Evolutionary conservation across 805 yeast genomes (phyloP), one percentile per base, ranked within the genome.

Genomic region (Lipomyces spencermartinsiae): DNA sequence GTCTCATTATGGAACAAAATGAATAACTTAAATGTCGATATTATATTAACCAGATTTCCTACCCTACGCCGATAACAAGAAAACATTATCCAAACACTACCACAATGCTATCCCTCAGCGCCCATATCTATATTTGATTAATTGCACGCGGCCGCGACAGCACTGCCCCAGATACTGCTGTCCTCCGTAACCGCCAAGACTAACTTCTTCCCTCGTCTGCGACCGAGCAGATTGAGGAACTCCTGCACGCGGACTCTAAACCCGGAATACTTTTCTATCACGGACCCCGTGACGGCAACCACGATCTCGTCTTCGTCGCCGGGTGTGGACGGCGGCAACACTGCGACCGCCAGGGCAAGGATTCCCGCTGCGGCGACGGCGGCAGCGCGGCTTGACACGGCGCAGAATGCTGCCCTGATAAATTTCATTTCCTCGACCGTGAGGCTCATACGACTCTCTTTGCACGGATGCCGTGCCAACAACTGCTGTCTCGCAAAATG

Each of bases 371-470:
- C 79, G 22, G 77, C 69, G 35, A 75, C 57, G 10, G 80, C 79
- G 6, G 79, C 77, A 10, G 79, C 76, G 9, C 80, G 73, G 55
- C 73, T 69, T 33, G 80, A 76, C 22, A 78, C 78, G 33, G 75
- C 69, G 43, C 57, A 59, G 59, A 76, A 69, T n/a, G 75, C 71
- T 6, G 71, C 63, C 56, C 70, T 65, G 43, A 77, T 71, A 57
- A 67, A 67, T 19, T 64, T 61, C 54, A 77, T 62, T 43, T 76
- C 78, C 35, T 51, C 62, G 49, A 69, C 68, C 10, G 73, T 43
- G 8, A 73, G 39, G 37, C 33, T 53, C 3, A 9, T 34, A 46
- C 10, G 22, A 14, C 31, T 60, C 62, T 12, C 62, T 22, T 46
- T 62, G 46, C 70, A 51, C n/a, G 65, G 73, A 43, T 66, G 73